Base-by-base conservation (phyloP, 441 rosid genomes). In the Jatropha podagrica region DNA sequence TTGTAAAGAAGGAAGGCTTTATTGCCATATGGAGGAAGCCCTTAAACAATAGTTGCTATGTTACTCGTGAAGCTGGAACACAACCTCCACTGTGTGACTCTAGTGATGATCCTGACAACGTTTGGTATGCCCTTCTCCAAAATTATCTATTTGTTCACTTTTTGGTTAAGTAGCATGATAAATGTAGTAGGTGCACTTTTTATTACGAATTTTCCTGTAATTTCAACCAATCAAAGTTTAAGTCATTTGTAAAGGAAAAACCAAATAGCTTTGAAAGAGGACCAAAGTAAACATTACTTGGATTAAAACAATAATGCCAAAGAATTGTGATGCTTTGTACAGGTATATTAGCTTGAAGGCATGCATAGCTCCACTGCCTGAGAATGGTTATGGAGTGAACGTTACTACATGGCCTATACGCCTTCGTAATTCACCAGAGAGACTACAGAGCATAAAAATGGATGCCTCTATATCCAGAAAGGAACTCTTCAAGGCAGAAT, bases 1-100 rank as follows among this genome's bases (percentile, higher is more conserved):
- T 91, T 70, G 89, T 93, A 41, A 93, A 90, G 88, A 95, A 86
- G 86, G 96, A 89, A 81, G 97, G 98, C 69, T 88, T 89, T 74
- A 83, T 93, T 84, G 96, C 97, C 68, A 81, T 95, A 71, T 93
- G 99, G 99, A 82, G 83, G 88, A 93, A 95, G 83, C 94, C 99
- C 71, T 71, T 78, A 51, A 88, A 93, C 81, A 95, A 95, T 82
- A 88, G 86, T 76, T 91, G 96, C 84, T 95, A 93, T 79, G 83
- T 89, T 69, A 85, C 83, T 76, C 95, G 96, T 61, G 88, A 81
- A 66, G 78, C 81, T 51, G 92, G 87, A 76, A 77, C 80, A 55
- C 83, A 37, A 64, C 98, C 98, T 77, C 94, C 90, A 41, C 72
- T 93, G 49, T 95, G 99, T 74, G 85, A 77, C 69, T 78, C 88